These are phyloP conservation scores for Russula dissimulans DNA, from an alignment of 768 basidiomycete species.

Conservation along the genomic window DNA sequence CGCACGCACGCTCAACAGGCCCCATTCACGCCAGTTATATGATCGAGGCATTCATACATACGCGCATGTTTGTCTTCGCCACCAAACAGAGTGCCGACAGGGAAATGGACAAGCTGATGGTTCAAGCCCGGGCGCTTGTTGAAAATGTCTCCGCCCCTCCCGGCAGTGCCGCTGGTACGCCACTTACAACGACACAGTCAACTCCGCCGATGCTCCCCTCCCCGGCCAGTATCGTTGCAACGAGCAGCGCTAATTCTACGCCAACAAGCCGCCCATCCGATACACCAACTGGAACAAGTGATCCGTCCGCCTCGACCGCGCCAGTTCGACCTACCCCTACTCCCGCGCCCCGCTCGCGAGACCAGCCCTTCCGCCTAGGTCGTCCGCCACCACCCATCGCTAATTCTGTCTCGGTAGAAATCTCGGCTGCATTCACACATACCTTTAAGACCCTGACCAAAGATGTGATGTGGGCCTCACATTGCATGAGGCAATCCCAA, in stretches of 20 bases:
- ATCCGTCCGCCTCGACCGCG: constrained; percentile 16
- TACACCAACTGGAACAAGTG: constrained; percentile 38
- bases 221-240: constrained; percentile 57
- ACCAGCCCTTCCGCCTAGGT: constrained; percentile 15
- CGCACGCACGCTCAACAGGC: constrained; percentile 26
- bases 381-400: constrained; percentile 22
- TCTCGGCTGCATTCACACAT: constrained; percentile 19
- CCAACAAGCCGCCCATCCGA: constrained; percentile 53
- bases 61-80: constrained; percentile 39
- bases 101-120: constrained; percentile 18
- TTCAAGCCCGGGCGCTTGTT: constrained; percentile 19
- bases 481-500: constrained; percentile 27
- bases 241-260: constrained; percentile 69
- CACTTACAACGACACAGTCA: constrained; percentile 12
- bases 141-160: constrained; percentile 17
- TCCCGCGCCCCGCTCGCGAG: constrained; percentile 22
- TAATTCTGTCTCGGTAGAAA: constrained; percentile 20
- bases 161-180: constrained; percentile 15
- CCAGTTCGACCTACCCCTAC: constrained; percentile 23
- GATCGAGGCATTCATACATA: constrained; percentile 69
- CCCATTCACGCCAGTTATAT: constrained; percentile 44
- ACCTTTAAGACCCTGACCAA: constrained; percentile 30
- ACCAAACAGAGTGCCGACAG: constrained; percentile 25
- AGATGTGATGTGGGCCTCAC: constrained; percentile 33
- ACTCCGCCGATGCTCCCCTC: constrained; percentile 76